phyloP scores from a whole-genome alignment of 2,329 filamentous ascomycete genomes.

The Beauveria brongniartii region DNA sequence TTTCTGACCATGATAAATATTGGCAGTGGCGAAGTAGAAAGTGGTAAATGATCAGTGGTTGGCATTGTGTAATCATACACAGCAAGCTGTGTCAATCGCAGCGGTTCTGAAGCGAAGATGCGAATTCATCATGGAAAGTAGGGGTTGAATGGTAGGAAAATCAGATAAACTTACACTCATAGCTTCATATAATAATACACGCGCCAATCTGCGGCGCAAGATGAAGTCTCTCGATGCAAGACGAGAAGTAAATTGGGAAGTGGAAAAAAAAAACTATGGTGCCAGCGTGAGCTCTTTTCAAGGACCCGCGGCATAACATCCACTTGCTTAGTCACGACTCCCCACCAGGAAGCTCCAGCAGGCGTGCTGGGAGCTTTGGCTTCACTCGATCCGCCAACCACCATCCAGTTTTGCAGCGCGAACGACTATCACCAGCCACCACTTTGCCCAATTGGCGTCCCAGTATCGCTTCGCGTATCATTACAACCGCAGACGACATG shows the following conservation, averaged over 20 bases:
- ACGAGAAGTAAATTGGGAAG: not conserved
- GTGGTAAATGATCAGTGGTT: conserved; percentile 25
- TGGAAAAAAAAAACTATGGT: not conserved
- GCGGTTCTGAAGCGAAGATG: conserved; percentile 41
- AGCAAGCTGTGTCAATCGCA: conserved; percentile 41
- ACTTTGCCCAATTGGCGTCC: conserved; percentile 20
- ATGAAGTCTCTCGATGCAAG: not conserved
- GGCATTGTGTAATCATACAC: conserved; percentile 36
- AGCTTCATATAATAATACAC: conserved; percentile 16
- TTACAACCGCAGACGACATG: conserved; percentile 31
- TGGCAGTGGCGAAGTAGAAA: conserved; percentile 10
- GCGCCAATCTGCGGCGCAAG: conserved; percentile 1
- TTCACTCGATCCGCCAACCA: conserved; percentile 6
- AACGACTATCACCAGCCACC: conserved; percentile 14
- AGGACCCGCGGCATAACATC: not conserved
- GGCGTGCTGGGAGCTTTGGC: not conserved
- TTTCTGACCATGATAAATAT: conserved; percentile 1
- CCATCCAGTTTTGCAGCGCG: conserved; percentile 8
- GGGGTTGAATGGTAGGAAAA: not conserved
- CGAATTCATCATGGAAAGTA: conserved; percentile 32
- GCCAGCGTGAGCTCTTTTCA: conserved; percentile 3
- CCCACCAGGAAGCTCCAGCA: not conserved
- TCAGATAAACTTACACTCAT: conserved; percentile 30
- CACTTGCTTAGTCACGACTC: conserved; percentile 9
- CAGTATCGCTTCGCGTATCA: conserved; percentile 9